These are phyloP conservation scores for Rhizophlyctis rosea DNA, from an alignment of 192 early-diverging fungal genomes.

Conservation along the genomic window DNA sequence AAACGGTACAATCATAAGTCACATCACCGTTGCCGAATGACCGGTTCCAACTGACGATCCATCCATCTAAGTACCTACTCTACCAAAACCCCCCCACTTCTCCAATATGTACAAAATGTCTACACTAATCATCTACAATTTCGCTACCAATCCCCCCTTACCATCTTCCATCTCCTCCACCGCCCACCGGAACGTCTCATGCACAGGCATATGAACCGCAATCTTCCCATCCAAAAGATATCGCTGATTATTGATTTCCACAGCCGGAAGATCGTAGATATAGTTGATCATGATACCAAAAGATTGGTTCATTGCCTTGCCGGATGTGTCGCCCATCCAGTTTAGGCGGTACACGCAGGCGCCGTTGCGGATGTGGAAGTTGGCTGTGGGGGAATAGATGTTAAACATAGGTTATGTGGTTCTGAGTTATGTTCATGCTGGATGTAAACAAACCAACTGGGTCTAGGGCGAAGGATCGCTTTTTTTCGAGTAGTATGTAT, in stretches of 20 bases:
- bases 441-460: constrained; percentile 62
- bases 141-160: neutral
- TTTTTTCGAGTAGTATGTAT: constrained; percentile 69
- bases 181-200: constrained; percentile 25
- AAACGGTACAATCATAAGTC: no score
- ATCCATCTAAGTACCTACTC: no score
- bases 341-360: constrained; percentile 83
- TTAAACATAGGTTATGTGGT: no score
- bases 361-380: constrained; percentile 94
- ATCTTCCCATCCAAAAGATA: constrained; percentile 46
- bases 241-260: constrained; percentile 78
- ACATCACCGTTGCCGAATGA: no score
- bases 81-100: no score
- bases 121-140: neutral
- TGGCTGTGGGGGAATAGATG: constrained; percentile 53
- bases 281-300: constrained; percentile 96
- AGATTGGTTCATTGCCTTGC: constrained; percentile 55
- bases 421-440: neutral
- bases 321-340: constrained; percentile 83
- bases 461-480: constrained; percentile 66
- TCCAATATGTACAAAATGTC: no score
- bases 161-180: constrained; percentile 2
- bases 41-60: no score
- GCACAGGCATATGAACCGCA: constrained; percentile 23
- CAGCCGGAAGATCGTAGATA: constrained; percentile 69